Conservation (phyloP, 202 grass and related monocot species). For the Setaria italica region DNA sequence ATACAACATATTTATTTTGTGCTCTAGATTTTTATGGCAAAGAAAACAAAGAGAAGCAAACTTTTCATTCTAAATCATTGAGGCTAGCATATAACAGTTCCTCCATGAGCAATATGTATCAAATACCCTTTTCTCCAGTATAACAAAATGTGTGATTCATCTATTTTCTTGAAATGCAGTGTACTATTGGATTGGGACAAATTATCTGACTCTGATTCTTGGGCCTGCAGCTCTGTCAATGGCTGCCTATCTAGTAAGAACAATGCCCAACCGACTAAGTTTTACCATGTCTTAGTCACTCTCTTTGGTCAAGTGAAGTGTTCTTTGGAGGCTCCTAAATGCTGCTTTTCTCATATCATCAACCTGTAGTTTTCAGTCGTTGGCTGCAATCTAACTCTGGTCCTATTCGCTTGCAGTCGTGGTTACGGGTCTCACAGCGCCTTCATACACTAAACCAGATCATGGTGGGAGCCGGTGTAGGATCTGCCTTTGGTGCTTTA, state of each 20-base stretch:
- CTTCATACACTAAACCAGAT: conserved; percentile 85
- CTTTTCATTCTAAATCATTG: conserved; percentile 9
- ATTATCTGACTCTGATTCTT: conserved; percentile 45
- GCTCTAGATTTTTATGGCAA: background rate
- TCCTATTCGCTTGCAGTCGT: conserved; percentile 61
- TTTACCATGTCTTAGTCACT: background rate
- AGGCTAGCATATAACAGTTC: background rate
- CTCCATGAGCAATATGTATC: conserved; percentile 14
- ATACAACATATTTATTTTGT: conserved; percentile 5
- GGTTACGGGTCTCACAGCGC: conserved; percentile 76
- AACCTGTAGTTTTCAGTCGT: background rate
- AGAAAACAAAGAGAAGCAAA: background rate
- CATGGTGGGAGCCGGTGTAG: conserved; percentile 66
- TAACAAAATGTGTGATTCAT: background rate
- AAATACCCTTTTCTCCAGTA: background rate
- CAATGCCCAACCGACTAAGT: conserved; percentile 21
- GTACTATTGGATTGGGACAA: conserved; percentile 63
- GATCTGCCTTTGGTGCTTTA: conserved; percentile 47
- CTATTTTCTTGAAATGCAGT: conserved; percentile 49
- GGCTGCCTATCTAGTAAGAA: conserved; percentile 81
- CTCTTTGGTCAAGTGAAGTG: background rate
- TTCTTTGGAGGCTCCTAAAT: conserved; percentile 19
- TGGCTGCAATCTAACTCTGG: conserved; percentile 22
- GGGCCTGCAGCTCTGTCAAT: conserved; percentile 52
- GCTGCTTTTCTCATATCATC: background rate